Evolutionary conservation across 805 yeast genomes (phyloP).

Genomic region (Brettanomyces bruxellensis): DNA sequence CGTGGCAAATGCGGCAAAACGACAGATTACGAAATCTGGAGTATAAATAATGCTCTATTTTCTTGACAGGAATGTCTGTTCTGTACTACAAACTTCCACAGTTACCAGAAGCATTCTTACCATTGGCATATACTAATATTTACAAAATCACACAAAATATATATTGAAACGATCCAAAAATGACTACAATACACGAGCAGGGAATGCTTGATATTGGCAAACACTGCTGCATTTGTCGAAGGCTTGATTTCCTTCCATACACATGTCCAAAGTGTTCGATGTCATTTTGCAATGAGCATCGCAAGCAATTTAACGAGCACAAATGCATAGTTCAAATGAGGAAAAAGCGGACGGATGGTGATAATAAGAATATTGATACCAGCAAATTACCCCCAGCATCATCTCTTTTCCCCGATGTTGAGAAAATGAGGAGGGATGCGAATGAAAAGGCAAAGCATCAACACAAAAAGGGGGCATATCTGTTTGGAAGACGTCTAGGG

Average conservation of each 20-base stretch:
- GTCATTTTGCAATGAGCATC: slow-evolving; percentile 42
- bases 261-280: slow-evolving; percentile 33
- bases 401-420: slow-evolving; percentile 43
- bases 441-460: slow-evolving; percentile 14
- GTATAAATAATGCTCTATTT: too few relatives aligned
- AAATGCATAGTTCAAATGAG: slow-evolving; percentile 14
- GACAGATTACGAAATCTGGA: too few relatives aligned
- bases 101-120: too few relatives aligned
- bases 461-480: slow-evolving; percentile 5
- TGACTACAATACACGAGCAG: slow-evolving; percentile 16
- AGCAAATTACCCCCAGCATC: slow-evolving; percentile 31
- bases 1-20: too few relatives aligned
- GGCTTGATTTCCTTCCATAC: slow-evolving; percentile 52
- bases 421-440: slow-evolving; percentile 30
- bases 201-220: slow-evolving; percentile 47
- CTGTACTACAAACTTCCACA: too few relatives aligned
- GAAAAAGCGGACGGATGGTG: slow-evolving; percentile 3
- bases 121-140: too few relatives aligned
- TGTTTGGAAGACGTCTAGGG: slow-evolving; percentile 3
- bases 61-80: too few relatives aligned
- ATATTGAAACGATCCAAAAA: not conserved
- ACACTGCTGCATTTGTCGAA: slow-evolving; percentile 43
- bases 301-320: slow-evolving; percentile 28
- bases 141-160: too few relatives aligned
- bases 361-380: slow-evolving; percentile 4